A percentile compares a stretch with the other conserved stretches of the same genome.
Evolutionary conservation across 345 rosid species (phyloP).

Genomic region (Zanthoxylum bungeanum): DNA sequence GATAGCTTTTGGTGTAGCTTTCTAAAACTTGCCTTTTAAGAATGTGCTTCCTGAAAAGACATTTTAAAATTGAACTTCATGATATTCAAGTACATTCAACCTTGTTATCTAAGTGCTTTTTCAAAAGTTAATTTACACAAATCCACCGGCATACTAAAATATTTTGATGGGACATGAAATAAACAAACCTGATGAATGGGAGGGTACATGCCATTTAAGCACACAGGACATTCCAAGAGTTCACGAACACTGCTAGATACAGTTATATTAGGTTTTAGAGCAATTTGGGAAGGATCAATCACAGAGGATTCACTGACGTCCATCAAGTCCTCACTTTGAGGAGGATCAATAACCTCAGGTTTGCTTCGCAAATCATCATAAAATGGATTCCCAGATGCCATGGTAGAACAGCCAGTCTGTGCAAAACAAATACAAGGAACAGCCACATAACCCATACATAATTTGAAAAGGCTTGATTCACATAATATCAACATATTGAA

Average conservation of each 20-base stretch:
- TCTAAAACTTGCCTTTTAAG: background rate
- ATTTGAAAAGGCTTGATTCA: background rate
- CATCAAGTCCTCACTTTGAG: constrained; percentile 46
- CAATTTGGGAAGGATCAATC: constrained; percentile 50
- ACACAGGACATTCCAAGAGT: constrained; percentile 82
- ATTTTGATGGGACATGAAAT: background rate
- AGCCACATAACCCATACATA: background rate
- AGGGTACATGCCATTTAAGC: constrained; percentile 85
- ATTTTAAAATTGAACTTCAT: background rate
- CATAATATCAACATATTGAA: background rate
- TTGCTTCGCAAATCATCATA: constrained; percentile 57
- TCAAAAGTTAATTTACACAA: background rate
- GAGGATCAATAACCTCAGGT: constrained; percentile 72
- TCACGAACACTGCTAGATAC: constrained; percentile 80
- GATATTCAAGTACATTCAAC: background rate
- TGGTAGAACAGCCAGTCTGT: constrained; percentile 20
- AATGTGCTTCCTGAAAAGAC: background rate
- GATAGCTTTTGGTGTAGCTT: background rate
- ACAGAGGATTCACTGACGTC: constrained; percentile 44
- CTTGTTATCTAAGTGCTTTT: background rate
- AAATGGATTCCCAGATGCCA: constrained; percentile 58
- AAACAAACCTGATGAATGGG: constrained; percentile 79
- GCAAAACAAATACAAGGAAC: constrained; percentile 9
- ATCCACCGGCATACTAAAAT: background rate
- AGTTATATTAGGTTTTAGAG: constrained; percentile 50